Evolutionary conservation across 257 asterid genomes (phyloP).

Genomic region (Nicotiana undulata): DNA sequence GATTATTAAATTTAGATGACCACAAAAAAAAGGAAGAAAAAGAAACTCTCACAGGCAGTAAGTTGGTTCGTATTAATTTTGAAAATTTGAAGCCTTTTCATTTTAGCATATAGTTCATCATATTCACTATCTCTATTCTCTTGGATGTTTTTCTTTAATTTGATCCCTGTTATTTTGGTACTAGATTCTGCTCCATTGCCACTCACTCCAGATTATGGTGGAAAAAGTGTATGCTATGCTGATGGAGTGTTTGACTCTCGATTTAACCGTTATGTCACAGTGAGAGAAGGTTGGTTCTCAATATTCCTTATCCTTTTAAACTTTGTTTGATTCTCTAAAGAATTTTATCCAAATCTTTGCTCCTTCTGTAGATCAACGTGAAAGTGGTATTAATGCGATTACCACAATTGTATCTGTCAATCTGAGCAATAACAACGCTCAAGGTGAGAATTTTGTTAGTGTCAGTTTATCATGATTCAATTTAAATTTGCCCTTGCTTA

Average conservation of each 20-base stretch:
- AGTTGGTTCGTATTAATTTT: neutral
- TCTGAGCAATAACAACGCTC: constrained; percentile 25
- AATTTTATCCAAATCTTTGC: constrained; percentile 5
- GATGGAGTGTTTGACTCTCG: constrained; percentile 86
- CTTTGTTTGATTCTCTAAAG: neutral
- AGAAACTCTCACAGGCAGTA: neutral
- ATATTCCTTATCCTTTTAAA: neutral
- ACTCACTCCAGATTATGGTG: constrained; percentile 78
- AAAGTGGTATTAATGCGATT: constrained; percentile 50
- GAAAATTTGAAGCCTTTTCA: neutral
- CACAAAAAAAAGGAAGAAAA: neutral
- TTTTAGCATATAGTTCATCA: constrained; percentile 2
- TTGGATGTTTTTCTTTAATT: neutral
- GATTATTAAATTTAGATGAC: neutral
- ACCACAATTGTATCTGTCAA: constrained; percentile 71
- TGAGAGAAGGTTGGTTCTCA: constrained; percentile 64
- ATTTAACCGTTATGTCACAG: constrained; percentile 64
- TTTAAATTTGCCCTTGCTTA: neutral
- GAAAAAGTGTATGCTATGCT: constrained; percentile 70
- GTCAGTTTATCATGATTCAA: neutral
- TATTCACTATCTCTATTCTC: neutral
- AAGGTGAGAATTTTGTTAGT: constrained; percentile 37
- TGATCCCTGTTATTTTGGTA: neutral
- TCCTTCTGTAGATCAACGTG: constrained; percentile 61
- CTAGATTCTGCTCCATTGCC: constrained; percentile 79